Evolutionary conservation across 2,329 filamentous ascomycete genomes (phyloP).

Genomic region (Harringtonia lauricola): DNA sequence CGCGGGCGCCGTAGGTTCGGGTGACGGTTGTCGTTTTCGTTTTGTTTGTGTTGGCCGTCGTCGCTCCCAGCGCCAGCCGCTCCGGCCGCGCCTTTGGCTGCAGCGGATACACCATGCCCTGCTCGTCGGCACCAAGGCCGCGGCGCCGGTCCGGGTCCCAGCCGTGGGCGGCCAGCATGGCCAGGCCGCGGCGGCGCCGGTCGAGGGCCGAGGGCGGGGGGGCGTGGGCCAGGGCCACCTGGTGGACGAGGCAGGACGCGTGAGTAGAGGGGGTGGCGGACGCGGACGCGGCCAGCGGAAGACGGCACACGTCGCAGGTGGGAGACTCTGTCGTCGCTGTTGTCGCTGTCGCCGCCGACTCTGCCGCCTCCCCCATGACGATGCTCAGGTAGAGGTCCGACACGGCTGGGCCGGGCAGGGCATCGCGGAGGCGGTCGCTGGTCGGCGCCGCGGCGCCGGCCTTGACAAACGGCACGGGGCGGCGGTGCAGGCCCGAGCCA

Average conservation of each 20-base stretch:
- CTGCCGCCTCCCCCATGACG: constrained; percentile 25
- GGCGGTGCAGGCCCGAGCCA: constrained; percentile 43
- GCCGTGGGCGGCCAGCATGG: constrained; percentile 54
- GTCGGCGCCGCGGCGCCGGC: constrained; percentile 22
- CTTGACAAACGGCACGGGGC: constrained; percentile 45
- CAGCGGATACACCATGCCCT: constrained; percentile 67
- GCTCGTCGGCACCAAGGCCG: constrained; percentile 60
- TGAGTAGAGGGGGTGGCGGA: constrained; percentile 23
- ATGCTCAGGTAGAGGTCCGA: constrained; percentile 56
- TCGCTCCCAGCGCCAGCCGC: constrained; percentile 57
- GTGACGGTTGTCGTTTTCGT: constrained; percentile 24
- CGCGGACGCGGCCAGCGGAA: constrained; percentile 1
- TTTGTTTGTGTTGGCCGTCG: constrained; percentile 14
- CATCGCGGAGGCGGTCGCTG: constrained; percentile 18
- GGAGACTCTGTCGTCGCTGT: background rate
- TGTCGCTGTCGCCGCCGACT: constrained; percentile 1
- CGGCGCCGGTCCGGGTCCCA: constrained; percentile 64
- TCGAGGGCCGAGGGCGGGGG: constrained; percentile 64
- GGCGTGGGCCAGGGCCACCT: constrained; percentile 57
- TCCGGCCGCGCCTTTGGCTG: constrained; percentile 63
- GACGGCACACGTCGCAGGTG: constrained; percentile 5
- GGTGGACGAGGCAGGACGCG: constrained; percentile 56
- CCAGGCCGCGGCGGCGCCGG: constrained; percentile 57
- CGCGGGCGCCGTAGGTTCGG: constrained; percentile 10
- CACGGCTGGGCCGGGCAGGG: constrained; percentile 21